These are phyloP conservation scores for Colletotrichum agaves DNA, from an alignment of 2,329 filamentous ascomycete genomes.

Conservation along the genomic window DNA sequence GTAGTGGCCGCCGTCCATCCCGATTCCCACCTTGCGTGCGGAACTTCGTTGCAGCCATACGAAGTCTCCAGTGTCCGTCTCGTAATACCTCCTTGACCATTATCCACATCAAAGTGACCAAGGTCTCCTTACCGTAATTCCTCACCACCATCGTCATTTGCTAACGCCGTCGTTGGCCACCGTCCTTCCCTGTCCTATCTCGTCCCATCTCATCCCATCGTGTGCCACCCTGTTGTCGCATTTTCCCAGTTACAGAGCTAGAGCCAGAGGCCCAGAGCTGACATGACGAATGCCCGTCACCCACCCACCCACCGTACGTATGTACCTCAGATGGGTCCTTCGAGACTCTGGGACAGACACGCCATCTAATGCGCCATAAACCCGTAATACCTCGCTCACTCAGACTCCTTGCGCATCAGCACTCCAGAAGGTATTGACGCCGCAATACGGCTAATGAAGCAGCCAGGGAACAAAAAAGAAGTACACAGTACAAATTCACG, in stretches of 20 bases:
- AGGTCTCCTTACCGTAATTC: not conserved
- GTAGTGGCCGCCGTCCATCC: not conserved
- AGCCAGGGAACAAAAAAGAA: not conserved
- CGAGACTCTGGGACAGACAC: not conserved
- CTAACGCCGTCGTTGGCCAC: constrained; percentile 12
- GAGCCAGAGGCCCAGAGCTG: not conserved
- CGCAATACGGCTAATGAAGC: constrained; percentile 5
- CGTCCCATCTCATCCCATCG: constrained; percentile 5
- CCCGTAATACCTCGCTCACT: constrained; percentile 16
- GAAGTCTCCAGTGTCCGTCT: too few species aligned
- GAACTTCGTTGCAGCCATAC: too few species aligned
- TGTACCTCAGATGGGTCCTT: not conserved
- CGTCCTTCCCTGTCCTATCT: not conserved
- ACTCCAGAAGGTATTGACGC: not conserved
- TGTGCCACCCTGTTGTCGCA: constrained; percentile 8
- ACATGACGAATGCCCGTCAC: constrained; percentile 4
- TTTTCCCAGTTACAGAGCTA: not conserved
- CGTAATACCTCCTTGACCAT: too few species aligned
- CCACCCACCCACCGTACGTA: not conserved
- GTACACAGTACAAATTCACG: not conserved
- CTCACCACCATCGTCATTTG: not conserved
- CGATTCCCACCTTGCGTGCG: too few species aligned
- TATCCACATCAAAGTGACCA: too few species aligned
- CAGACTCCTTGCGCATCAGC: not conserved
- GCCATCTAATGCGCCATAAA: constrained; percentile 12